Conservation (phyloP, 2,329 filamentous ascomycete genomes). For the Blastomyces gilchristii region DNA sequence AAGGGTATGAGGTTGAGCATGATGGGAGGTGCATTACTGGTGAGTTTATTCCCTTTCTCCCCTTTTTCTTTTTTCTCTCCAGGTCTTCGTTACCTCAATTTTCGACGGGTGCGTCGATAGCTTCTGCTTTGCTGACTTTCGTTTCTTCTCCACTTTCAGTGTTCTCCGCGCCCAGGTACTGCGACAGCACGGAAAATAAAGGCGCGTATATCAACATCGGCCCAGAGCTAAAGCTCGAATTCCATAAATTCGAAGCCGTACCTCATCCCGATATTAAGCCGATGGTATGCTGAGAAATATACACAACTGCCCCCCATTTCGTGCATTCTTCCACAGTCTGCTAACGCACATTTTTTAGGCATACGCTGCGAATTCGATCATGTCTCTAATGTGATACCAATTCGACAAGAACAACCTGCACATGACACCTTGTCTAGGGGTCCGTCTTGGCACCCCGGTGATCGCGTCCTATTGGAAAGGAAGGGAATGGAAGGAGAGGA, state of each 20-base stretch:
- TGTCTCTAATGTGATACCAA: conserved; percentile 23
- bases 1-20: conserved; percentile 97
- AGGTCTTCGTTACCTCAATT: neutral
- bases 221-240: conserved; percentile 80
- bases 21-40: conserved; percentile 89
- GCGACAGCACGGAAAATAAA: conserved; percentile 95
- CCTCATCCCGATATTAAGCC: conserved; percentile 92
- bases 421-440: neutral
- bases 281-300: conserved; percentile 49
- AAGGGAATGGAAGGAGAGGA: neutral
- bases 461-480: neutral
- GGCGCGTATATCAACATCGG: conserved; percentile 97
- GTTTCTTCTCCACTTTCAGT: conserved; percentile 41
- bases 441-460: too few relatives aligned
- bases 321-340: neutral
- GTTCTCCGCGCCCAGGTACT: conserved; percentile 95
- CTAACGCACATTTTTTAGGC: conserved; percentile 31
- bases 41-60: conserved; percentile 34
- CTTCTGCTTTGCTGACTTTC: neutral
- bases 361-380: conserved; percentile 31
- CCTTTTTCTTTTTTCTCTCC: neutral
- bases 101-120: neutral
- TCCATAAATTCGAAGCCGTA: conserved; percentile 90
- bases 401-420: neutral
- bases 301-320: neutral